Percentiles rank a stretch among this genome's conserved stretches.
These are phyloP conservation scores for Cyberlindnera mrakii DNA, from an alignment of 805 yeast species.

Conservation along the genomic window DNA sequence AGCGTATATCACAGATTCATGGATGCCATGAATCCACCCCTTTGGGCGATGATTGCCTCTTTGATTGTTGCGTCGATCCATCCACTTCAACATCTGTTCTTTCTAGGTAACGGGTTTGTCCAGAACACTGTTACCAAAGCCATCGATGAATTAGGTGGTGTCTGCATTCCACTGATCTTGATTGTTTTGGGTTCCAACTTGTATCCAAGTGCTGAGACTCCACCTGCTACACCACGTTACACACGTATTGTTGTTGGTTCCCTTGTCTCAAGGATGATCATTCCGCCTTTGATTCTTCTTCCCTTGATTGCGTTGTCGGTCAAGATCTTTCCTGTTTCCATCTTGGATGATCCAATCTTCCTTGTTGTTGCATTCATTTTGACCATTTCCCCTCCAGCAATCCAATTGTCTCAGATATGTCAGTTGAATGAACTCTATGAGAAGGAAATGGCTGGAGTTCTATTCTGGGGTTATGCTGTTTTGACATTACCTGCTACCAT, in stretches of 20 bases:
- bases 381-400: constrained; percentile 79
- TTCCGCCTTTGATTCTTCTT: constrained; percentile 61
- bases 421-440: constrained; percentile 71
- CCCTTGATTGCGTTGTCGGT: constrained; percentile 64
- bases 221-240: constrained; percentile 59
- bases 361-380: constrained; percentile 69
- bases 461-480: constrained; percentile 78
- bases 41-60: constrained; percentile 68
- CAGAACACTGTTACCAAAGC: constrained; percentile 62
- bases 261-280: constrained; percentile 68
- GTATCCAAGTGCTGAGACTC: constrained; percentile 61
- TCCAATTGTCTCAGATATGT: constrained; percentile 75
- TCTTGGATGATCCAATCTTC: constrained; percentile 77
- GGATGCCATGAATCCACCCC: constrained; percentile 71
- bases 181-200: constrained; percentile 76
- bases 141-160: constrained; percentile 60
- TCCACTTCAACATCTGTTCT: constrained; percentile 48
- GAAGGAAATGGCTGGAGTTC: constrained; percentile 75
- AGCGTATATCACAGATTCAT: constrained; percentile 21
- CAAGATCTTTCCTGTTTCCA: constrained; percentile 57
- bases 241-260: constrained; percentile 62
- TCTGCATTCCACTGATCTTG: constrained; percentile 71
- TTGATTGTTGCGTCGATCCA: constrained; percentile 66
- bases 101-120: constrained; percentile 52
- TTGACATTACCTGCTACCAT: constrained; percentile 74